Evolutionary conservation across 352 stramenopile species (phyloP).

Genomic region (Phytophthora hybrid): DNA sequence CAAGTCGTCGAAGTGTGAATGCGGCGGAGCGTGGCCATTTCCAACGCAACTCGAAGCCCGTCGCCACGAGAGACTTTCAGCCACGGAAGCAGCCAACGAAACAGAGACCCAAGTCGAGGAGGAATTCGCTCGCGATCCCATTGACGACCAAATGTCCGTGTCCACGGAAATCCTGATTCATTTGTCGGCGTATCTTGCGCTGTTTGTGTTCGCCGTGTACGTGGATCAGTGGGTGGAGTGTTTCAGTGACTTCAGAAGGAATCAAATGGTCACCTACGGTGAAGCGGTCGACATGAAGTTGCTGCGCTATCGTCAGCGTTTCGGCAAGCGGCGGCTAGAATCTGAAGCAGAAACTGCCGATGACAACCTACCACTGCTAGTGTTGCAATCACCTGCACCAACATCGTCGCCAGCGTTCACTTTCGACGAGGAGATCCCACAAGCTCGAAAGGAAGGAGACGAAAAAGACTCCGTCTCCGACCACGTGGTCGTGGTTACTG

Average conservation of each 20-base stretch:
- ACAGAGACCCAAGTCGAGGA: slow-evolving; percentile 16
- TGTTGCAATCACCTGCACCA: slow-evolving; percentile 31
- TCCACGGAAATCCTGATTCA: not conserved
- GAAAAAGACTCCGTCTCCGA: slow-evolving; percentile 15
- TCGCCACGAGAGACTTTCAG: slow-evolving; percentile 35
- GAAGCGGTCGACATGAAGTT: slow-evolving; percentile 30
- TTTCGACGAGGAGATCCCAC: slow-evolving; percentile 12
- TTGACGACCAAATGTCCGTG: not conserved
- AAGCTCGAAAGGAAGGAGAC: not conserved
- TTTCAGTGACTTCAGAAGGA: slow-evolving; percentile 46
- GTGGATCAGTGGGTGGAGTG: slow-evolving; percentile 54
- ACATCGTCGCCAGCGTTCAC: slow-evolving; percentile 26
- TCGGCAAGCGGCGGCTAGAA: slow-evolving; percentile 29
- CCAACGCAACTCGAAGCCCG: slow-evolving; percentile 1
- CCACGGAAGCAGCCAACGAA: slow-evolving; percentile 19
- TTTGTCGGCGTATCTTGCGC: slow-evolving; percentile 33
- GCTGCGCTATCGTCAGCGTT: slow-evolving; percentile 39
- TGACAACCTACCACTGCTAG: slow-evolving; percentile 25
- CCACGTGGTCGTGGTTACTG: slow-evolving; percentile 28
- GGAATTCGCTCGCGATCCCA: not conserved
- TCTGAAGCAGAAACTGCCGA: slow-evolving; percentile 22
- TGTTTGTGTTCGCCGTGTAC: slow-evolving; percentile 46
- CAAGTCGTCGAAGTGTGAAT: slow-evolving; percentile 60
- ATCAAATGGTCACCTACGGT: slow-evolving; percentile 44
- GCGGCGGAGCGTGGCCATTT: slow-evolving; percentile 43